Conservation (phyloP, 257 asterid species). For the Plantago major region DNA sequence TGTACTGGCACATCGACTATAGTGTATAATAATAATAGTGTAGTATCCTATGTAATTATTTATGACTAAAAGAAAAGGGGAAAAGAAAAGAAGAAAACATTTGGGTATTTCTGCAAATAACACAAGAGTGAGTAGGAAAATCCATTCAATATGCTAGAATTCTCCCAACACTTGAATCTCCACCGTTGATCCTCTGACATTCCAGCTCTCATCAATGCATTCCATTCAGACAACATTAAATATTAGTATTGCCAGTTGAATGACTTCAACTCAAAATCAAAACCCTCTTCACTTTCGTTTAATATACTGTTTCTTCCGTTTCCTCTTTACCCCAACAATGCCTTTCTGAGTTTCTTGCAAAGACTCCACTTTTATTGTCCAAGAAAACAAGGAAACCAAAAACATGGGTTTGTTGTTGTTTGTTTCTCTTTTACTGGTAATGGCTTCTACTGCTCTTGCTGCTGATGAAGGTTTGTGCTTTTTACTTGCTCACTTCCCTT, state of each 20-base stretch:
- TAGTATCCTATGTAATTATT: too few relatives aligned
- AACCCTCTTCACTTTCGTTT: background rate
- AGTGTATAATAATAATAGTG: too few relatives aligned
- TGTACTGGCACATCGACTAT: too few relatives aligned
- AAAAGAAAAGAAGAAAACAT: too few relatives aligned
- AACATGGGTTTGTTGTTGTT: conserved; percentile 33
- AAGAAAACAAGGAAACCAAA: conserved; percentile 15
- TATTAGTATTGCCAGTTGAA: background rate
- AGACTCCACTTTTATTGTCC: conserved; percentile 30
- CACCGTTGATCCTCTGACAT: conserved; percentile 30
- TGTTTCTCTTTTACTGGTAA: conserved; percentile 27
- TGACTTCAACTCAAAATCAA: background rate
- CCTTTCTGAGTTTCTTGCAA: conserved; percentile 13
- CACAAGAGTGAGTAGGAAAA: background rate
- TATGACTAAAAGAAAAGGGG: too few relatives aligned
- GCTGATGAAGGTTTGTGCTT: conserved; percentile 60
- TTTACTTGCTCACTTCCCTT: conserved; percentile 18
- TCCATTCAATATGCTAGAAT: conserved; percentile 9
- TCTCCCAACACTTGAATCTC: conserved; percentile 18
- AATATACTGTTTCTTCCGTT: background rate
- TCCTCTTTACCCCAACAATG: background rate
- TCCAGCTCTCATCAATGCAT: background rate
- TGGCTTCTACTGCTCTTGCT: conserved; percentile 33
- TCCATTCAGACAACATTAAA: conserved; percentile 14
- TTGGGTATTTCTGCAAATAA: background rate